Base-by-base conservation (phyloP, 257 asterid species). In the Plectranthus barbatus region DNA sequence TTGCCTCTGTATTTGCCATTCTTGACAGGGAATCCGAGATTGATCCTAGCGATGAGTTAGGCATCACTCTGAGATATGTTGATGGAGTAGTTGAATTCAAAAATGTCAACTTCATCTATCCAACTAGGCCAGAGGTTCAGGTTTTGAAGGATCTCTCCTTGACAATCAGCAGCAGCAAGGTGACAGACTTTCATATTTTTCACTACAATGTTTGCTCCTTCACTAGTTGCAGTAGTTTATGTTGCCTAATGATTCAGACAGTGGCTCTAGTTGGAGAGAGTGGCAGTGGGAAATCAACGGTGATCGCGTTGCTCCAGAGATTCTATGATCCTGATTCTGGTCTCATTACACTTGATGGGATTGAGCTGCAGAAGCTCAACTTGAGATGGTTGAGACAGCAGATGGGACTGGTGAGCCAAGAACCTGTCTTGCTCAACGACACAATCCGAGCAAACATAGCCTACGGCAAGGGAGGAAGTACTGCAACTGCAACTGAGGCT, bases 321-420 rank as follows among this genome's bases (percentile, higher is more conserved):
- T 85, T 85, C 68, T 85, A 85, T 17, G 79, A 85, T 57, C 91
- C 83, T 13, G 83, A 85, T 56, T 64, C 88, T 7, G 91, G 94
- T 31, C 74, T 58, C 21, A 73, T 87, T 17, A 72, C 80, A 21
- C 64, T 87, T 55, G 96, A 87, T 24, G 91, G 91, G 50, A 66
- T 77, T 17, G 89, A 85, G 72, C 81, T 85, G 47, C 77, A 78
- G 11, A 81, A 83, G 66, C 76, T 85, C 56, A 82, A 76, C 57
- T 51, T 83, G 56, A 82, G 74, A 64, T 84, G 95, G 95, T 72
- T 87, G 3, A 87, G 93, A 76, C 78, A 67, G 62, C 95, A 84
- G 72, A 84, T 85, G 86, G 94, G 95, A 60, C 84, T 87, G 3
- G 95, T 87, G 36, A 85, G 86, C 74, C 95, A 87, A 78, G 95